Conservation (phyloP, 768 basidiomycete species). For the Peribolospora baueri region DNA sequence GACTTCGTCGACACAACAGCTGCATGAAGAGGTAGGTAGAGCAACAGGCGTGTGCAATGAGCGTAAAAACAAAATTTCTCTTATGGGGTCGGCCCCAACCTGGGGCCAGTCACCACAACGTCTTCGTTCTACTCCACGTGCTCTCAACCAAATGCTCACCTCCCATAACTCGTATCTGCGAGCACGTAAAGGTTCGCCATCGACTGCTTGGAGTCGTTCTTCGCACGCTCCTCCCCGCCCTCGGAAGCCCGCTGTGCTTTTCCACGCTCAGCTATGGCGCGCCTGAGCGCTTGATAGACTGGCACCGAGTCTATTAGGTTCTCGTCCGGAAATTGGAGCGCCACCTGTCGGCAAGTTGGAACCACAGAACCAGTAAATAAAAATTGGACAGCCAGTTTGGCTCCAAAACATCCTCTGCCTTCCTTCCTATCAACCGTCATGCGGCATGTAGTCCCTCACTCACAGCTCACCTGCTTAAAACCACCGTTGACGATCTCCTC, state of each 20-base stretch:
- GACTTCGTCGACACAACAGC: conserved; percentile 92
- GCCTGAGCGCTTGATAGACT: conserved; percentile 45
- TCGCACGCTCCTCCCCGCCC: conserved; percentile 7
- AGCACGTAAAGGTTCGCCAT: conserved; percentile 52
- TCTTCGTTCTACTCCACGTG: neutral
- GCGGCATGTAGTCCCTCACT: neutral
- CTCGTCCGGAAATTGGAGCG: conserved; percentile 89
- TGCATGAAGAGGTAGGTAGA: conserved; percentile 18
- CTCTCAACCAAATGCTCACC: conserved; percentile 26
- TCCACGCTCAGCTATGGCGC: conserved; percentile 6
- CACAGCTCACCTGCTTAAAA: conserved; percentile 39
- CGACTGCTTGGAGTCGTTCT: no score
- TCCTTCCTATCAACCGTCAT: neutral
- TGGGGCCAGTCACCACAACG: no score
- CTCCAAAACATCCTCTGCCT: neutral
- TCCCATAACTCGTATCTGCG: conserved; percentile 96
- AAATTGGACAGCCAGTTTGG: neutral
- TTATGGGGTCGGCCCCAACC: neutral
- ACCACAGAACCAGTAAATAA: neutral
- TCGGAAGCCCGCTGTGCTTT: conserved; percentile 19
- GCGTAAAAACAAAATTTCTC: neutral
- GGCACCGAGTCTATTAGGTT: conserved; percentile 64
- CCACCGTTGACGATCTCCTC: conserved; percentile 34
- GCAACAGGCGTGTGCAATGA: neutral
- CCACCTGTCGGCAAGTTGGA: conserved; percentile 29